Conservation (phyloP, 768 basidiomycete genomes). For the Porphyrellus cyaneotinctus region DNA sequence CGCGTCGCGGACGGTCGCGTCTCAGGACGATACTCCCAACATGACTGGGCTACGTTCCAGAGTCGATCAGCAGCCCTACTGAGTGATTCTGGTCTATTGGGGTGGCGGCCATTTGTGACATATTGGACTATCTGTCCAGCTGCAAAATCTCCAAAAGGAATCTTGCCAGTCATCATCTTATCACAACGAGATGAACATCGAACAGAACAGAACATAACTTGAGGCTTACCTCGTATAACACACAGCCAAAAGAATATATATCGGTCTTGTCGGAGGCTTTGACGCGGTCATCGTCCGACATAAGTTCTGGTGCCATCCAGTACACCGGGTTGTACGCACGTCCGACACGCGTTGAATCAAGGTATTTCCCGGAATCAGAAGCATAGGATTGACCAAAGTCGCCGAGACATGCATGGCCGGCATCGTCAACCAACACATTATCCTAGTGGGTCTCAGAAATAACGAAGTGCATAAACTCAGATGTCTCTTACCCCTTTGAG, state of each 20-base stretch:
- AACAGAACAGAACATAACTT: not conserved
- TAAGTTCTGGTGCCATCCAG: slow-evolving; percentile 31
- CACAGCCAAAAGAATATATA: slow-evolving; percentile 28
- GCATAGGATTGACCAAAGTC: slow-evolving; percentile 29
- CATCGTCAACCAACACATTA: slow-evolving; percentile 21
- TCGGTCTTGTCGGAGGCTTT: slow-evolving; percentile 17
- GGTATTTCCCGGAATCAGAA: slow-evolving; percentile 19
- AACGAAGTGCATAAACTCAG: not conserved
- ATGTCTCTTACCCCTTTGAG: slow-evolving; percentile 33
- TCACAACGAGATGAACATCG: not conserved
- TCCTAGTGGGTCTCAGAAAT: slow-evolving; percentile 14
- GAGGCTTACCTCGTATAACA: slow-evolving; percentile 28
- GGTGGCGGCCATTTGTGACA: not conserved
- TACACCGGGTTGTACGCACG: slow-evolving; percentile 2
- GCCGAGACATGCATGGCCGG: slow-evolving; percentile 14
- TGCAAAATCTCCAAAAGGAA: slow-evolving; percentile 8
- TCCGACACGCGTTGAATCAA: slow-evolving; percentile 25
- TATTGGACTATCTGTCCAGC: not conserved
- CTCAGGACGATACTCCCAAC: slow-evolving; percentile 9
- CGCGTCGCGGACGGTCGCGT: slow-evolving; percentile 13
- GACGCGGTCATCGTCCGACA: not conserved
- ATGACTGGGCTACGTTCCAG: slow-evolving; percentile 9
- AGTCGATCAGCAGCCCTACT: slow-evolving; percentile 7
- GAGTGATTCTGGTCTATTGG: slow-evolving; percentile 6
- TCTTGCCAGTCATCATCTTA: slow-evolving; percentile 18